Evolutionary conservation across 2,329 filamentous ascomycete genomes (phyloP).

Genomic region (Calycina marina): DNA sequence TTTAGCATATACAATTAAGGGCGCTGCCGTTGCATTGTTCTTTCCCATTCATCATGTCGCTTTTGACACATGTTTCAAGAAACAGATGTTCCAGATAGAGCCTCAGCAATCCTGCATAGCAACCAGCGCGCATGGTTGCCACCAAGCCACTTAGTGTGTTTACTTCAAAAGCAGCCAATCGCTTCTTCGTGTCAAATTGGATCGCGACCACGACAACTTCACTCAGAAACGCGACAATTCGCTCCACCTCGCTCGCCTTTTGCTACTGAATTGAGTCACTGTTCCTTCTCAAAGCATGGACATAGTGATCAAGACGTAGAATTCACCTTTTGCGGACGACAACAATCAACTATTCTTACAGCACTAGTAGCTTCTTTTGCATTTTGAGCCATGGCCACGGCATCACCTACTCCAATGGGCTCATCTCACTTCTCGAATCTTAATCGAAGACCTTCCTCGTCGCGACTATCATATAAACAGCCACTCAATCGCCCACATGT

Average conservation of each 20-base stretch:
- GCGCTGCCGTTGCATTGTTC: too few relatives aligned
- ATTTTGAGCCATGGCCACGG: slow-evolving; percentile 30
- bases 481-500: slow-evolving; percentile 30
- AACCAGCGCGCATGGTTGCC: not conserved
- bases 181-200: slow-evolving; percentile 1
- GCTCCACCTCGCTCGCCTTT: slow-evolving; percentile 18
- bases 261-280: slow-evolving; percentile 9
- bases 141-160: slow-evolving; percentile 7
- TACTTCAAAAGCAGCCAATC: not conserved
- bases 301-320: slow-evolving; percentile 11
- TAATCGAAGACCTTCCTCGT: slow-evolving; percentile 34
- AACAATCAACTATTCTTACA: slow-evolving; percentile 8
- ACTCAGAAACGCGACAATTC: slow-evolving; percentile 17
- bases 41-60: too few relatives aligned
- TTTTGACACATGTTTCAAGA: too few relatives aligned
- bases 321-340: slow-evolving; percentile 5
- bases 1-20: too few relatives aligned
- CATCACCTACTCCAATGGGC: slow-evolving; percentile 40
- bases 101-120: too few relatives aligned
- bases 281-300: slow-evolving; percentile 15
- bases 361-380: slow-evolving; percentile 1
- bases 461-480: slow-evolving; percentile 36
- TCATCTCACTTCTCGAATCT: slow-evolving; percentile 31
- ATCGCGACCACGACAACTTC: slow-evolving; percentile 6
- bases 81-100: too few relatives aligned